phyloP scores from a whole-genome alignment of 805 yeast genomes.

The Yamadazyma sp. region DNA sequence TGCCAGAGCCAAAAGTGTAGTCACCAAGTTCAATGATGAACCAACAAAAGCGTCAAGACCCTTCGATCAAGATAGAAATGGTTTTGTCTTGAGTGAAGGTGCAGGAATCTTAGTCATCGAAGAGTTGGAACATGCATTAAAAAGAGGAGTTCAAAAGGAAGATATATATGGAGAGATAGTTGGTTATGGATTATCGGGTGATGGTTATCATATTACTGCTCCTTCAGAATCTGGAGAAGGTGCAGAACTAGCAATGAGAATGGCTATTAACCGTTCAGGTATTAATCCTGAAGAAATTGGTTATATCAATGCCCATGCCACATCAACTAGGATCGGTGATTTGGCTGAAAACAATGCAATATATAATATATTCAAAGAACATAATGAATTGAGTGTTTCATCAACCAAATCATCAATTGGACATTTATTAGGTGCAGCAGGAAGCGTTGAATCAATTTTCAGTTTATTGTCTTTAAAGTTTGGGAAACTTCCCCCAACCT shows the following conservation, averaged over 20 bases:
- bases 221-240: constrained; percentile 84
- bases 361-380: constrained; percentile 40
- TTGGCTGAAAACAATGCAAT: constrained; percentile 82
- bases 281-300: constrained; percentile 51
- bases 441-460: constrained; percentile 86
- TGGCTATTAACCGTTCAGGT: constrained; percentile 59
- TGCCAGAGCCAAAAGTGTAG: constrained; percentile 81
- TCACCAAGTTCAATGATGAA: constrained; percentile 55
- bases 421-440: constrained; percentile 94
- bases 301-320: constrained; percentile 95
- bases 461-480: constrained; percentile 63
- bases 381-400: constrained; percentile 47
- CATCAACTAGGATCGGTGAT: constrained; percentile 89
- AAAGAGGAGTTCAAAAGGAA: constrained; percentile 49
- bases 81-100: constrained; percentile 95
- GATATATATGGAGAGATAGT: constrained; percentile 73
- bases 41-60: constrained; percentile 80
- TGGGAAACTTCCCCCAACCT: constrained; percentile 70
- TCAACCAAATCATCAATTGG: constrained; percentile 94
- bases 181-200: constrained; percentile 92
- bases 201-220: constrained; percentile 90
- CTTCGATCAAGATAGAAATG: constrained; percentile 72
- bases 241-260: constrained; percentile 76
- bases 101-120: constrained; percentile 80
- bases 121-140: constrained; percentile 67